Percentiles rank a stretch among this genome's conserved stretches.
Conservation (phyloP, 257 asterid genomes). For the Lycium ferocissimum region DNA sequence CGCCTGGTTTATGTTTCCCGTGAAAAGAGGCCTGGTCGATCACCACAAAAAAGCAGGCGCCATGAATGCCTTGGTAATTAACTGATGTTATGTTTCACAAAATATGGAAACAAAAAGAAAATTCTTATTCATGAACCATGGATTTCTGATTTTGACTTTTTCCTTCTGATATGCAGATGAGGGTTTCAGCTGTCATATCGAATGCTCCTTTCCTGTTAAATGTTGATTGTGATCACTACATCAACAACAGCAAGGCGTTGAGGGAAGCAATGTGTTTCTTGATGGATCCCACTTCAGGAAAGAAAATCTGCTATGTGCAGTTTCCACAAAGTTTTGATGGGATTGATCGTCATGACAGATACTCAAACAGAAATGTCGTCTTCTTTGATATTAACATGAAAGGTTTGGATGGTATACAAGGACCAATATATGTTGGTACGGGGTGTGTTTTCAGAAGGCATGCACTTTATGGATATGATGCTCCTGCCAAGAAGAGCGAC, state of each 20-base stretch:
- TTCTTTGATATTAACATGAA: constrained; percentile 97
- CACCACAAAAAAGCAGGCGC: constrained; percentile 98
- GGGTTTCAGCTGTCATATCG: constrained; percentile 88
- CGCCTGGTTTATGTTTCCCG: constrained; percentile 84
- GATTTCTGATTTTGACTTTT: constrained; percentile 18
- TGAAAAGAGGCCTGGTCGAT: constrained; percentile 94
- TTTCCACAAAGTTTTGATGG: constrained; percentile 95
- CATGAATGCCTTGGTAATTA: constrained; percentile 83
- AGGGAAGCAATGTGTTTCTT: constrained; percentile 97
- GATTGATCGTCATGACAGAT: constrained; percentile 83
- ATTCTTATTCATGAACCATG: background rate
- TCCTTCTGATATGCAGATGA: constrained; percentile 49
- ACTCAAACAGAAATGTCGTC: constrained; percentile 86
- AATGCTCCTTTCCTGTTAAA: constrained; percentile 90
- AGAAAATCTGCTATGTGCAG: constrained; percentile 87
- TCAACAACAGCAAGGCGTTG: constrained; percentile 88
- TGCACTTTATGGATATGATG: constrained; percentile 84
- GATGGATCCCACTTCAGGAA: constrained; percentile 95
- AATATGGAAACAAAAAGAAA: no score
- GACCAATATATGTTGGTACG: constrained; percentile 93
- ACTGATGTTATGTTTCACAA: constrained; percentile 2
- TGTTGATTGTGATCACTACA: constrained; percentile 93
- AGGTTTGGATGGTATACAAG: constrained; percentile 96
- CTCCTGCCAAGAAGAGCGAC: constrained; percentile 76
- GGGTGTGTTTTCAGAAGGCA: constrained; percentile 94